Conservation (phyloP, 1,284 basidiomycete species). For the Lignosus rhinocerotis region DNA sequence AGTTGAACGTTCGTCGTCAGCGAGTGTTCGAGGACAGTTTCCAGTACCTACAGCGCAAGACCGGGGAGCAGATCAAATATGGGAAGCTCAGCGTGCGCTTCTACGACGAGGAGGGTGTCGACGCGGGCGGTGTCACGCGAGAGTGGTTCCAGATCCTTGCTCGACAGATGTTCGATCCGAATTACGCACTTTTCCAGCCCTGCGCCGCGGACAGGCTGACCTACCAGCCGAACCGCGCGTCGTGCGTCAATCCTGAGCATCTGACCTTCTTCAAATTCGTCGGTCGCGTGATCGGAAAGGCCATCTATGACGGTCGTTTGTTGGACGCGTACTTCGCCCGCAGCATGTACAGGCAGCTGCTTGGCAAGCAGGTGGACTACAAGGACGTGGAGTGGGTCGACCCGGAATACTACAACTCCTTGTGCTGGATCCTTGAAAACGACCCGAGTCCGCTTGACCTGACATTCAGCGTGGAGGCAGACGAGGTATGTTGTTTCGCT, state of each 20-base stretch:
- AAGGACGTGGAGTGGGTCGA: slow-evolving; percentile 95
- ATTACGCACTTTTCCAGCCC: slow-evolving; percentile 97
- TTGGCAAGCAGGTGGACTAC: slow-evolving; percentile 91
- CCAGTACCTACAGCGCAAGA: slow-evolving; percentile 86
- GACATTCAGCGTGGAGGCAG: slow-evolving; percentile 89
- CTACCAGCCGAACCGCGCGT: slow-evolving; percentile 96
- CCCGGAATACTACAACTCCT: slow-evolving; percentile 93
- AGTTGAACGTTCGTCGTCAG: slow-evolving; percentile 90
- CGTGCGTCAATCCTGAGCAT: slow-evolving; percentile 93
- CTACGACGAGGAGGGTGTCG: slow-evolving; percentile 97
- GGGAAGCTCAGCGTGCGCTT: slow-evolving; percentile 98
- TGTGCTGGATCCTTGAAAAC: slow-evolving; percentile 91
- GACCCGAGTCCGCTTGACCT: slow-evolving; percentile 85
- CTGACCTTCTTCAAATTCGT: slow-evolving; percentile 99
- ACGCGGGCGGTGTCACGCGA: slow-evolving; percentile 96
- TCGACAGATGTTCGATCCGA: slow-evolving; percentile 99
- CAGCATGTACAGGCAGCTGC: slow-evolving; percentile 90
- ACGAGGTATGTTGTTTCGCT: slow-evolving; percentile 63
- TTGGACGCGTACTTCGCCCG: slow-evolving; percentile 98
- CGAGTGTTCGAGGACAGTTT: slow-evolving; percentile 98
- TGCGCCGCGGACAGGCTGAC: slow-evolving; percentile 93
- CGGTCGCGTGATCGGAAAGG: slow-evolving; percentile 95
- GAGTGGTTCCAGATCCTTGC: slow-evolving; percentile 99
- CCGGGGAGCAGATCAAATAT: slow-evolving; percentile 96
- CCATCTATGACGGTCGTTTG: slow-evolving; percentile 92